Evolutionary conservation across 2,329 filamentous ascomycete genomes (phyloP).

Genomic region (Aspergillus bombycis): DNA sequence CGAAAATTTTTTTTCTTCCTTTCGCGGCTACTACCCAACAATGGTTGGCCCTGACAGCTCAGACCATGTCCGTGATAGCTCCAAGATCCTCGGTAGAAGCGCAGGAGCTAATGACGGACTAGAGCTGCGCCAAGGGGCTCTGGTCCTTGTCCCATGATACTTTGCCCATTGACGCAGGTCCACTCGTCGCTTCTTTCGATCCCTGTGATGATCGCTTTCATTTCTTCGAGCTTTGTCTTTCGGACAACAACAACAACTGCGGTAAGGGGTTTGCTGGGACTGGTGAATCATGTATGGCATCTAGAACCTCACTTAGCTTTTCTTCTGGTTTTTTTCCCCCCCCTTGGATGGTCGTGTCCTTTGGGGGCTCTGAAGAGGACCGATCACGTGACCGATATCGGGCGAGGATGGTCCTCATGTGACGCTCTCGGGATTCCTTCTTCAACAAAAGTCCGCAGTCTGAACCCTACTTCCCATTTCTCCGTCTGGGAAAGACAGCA

Average conservation of each 20-base stretch:
- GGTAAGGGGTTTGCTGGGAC: background rate
- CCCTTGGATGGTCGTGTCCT: background rate
- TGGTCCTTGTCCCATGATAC: background rate
- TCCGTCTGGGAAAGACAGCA: background rate
- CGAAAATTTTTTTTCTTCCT: background rate
- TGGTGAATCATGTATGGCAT: background rate
- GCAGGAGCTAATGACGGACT: slow-evolving; percentile 2
- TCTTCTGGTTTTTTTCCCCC: background rate
- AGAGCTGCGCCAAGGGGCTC: slow-evolving; percentile 4
- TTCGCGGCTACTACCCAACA: background rate
- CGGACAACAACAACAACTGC: background rate
- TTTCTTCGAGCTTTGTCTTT: background rate
- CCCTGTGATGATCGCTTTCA: slow-evolving; percentile 11
- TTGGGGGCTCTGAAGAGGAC: background rate
- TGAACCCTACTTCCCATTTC: background rate
- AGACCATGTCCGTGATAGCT: slow-evolving; percentile 3
- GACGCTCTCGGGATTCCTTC: background rate
- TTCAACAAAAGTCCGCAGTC: background rate
- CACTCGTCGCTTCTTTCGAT: slow-evolving; percentile 7
- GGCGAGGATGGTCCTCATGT: background rate
- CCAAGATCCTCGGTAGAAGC: slow-evolving; percentile 4
- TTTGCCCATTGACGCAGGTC: background rate
- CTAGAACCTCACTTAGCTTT: background rate
- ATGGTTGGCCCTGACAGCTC: slow-evolving; percentile 5
- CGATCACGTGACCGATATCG: background rate